Percentiles rank a stretch among this genome's conserved stretches.
Conservation (phyloP, 1,284 basidiomycete species). For the Puccinia hordei region DNA sequence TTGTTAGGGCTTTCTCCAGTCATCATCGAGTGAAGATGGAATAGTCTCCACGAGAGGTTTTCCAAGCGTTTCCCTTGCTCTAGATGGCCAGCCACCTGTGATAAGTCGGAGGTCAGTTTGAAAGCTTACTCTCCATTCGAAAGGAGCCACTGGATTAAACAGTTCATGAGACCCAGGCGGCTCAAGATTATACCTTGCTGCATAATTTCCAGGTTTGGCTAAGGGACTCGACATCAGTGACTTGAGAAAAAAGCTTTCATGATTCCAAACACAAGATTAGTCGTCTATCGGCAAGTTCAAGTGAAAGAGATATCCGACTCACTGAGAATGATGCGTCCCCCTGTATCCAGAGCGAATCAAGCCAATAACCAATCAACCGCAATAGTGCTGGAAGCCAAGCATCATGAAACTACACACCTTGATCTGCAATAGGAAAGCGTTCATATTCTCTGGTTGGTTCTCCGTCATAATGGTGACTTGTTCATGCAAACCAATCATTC, state of each 20-base stretch:
- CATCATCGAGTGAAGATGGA: constrained; percentile 39
- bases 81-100: constrained; percentile 44
- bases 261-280: background rate
- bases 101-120: background rate
- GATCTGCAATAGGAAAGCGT: constrained; percentile 28
- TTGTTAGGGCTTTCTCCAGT: constrained; percentile 19
- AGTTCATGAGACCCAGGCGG: background rate
- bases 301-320: background rate
- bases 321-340: constrained; percentile 45
- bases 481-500: constrained; percentile 4
- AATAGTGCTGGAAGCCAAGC: background rate
- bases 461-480: constrained; percentile 22
- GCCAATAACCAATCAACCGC: background rate
- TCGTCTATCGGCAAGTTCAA: background rate
- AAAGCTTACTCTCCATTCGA: background rate
- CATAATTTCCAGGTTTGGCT: constrained; percentile 48
- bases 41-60: constrained; percentile 49
- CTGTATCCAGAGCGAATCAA: background rate
- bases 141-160: background rate
- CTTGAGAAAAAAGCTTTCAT: constrained; percentile 47
- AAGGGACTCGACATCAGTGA: constrained; percentile 43
- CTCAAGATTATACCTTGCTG: constrained; percentile 32
- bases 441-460: constrained; percentile 33
- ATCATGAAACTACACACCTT: constrained; percentile 26
- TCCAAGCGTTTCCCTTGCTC: constrained; percentile 46